Conservation (phyloP, 495 filamentous ascomycete genomes). For the Glonium stellatum region DNA sequence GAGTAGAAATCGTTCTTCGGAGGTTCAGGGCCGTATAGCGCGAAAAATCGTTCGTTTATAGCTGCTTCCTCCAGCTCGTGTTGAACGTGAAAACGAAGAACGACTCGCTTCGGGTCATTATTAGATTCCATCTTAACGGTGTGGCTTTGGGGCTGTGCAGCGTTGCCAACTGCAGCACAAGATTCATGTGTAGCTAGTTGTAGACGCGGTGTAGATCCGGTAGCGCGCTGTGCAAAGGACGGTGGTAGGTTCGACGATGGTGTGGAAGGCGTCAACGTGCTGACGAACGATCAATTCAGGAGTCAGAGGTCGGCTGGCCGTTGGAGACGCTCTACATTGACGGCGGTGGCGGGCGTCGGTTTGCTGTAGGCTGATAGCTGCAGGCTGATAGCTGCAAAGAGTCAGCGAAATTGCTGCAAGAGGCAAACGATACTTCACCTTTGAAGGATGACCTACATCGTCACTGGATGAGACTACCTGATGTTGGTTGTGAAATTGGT, state of each 20-base stretch:
- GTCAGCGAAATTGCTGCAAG: conserved; percentile 4
- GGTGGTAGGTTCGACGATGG: conserved; percentile 11
- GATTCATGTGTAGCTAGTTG: conserved; percentile 2
- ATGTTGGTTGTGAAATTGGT: conserved; percentile 1
- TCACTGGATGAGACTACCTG: conserved; percentile 2
- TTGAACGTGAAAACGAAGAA: no score
- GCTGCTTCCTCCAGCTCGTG: no score
- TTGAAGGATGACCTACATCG: neutral
- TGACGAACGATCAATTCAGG: conserved; percentile 7
- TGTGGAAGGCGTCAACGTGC: conserved; percentile 10
- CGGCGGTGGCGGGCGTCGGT: conserved; percentile 1
- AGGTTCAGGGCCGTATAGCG: no score
- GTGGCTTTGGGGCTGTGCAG: neutral
- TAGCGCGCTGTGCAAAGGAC: conserved; percentile 10
- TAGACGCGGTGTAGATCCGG: conserved; percentile 5
- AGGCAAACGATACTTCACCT: conserved; percentile 1
- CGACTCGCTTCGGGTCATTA: no score
- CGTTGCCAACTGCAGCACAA: conserved; percentile 1
- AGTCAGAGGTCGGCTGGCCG: conserved; percentile 4
- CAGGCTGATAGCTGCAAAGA: conserved; percentile 6
- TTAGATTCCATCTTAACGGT: conserved; percentile 4
- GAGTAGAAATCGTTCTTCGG: no score
- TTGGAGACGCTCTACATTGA: conserved; percentile 4
- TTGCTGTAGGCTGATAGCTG: no score
- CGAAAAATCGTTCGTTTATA: no score